Conservation (phyloP, 1,284 basidiomycete species). For the Lentinula novae-zelandiae region DNA sequence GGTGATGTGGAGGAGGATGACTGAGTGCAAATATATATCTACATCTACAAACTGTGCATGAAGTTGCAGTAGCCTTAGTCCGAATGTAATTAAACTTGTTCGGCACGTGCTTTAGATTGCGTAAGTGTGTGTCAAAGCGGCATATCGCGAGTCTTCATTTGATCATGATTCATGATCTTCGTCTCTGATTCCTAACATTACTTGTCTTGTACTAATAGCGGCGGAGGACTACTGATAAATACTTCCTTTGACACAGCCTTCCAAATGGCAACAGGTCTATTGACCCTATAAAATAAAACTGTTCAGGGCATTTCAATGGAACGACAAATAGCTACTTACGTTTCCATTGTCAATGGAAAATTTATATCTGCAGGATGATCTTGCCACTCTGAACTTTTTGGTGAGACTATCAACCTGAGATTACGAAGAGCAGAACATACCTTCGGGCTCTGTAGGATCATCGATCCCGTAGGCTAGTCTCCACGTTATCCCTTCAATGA, state of each 20-base stretch:
- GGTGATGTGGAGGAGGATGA: constrained; percentile 73
- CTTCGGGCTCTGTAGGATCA: constrained; percentile 49
- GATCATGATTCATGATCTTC: not conserved
- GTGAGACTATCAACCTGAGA: not conserved
- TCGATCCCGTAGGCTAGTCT: constrained; percentile 56
- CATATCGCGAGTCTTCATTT: too few species aligned
- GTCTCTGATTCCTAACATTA: not conserved
- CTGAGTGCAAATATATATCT: not conserved
- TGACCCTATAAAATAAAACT: constrained; percentile 29
- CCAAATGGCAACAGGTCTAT: constrained; percentile 50
- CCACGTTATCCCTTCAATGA: constrained; percentile 59
- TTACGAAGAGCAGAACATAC: constrained; percentile 23
- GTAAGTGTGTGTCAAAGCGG: too few species aligned
- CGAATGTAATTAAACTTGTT: too few species aligned
- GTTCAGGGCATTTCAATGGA: not conserved
- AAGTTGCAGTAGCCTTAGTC: not conserved
- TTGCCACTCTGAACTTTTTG: constrained; percentile 48
- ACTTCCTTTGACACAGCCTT: constrained; percentile 30
- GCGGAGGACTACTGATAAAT: constrained; percentile 9
- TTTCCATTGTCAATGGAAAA: constrained; percentile 44
- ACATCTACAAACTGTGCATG: not conserved
- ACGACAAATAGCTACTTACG: constrained; percentile 29
- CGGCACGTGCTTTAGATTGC: too few species aligned
- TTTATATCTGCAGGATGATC: constrained; percentile 50
- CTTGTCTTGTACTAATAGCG: not conserved